Evolutionary conservation across 2,329 filamentous ascomycete species (phyloP).

Genomic region (Pseudopithomyces maydicus): DNA sequence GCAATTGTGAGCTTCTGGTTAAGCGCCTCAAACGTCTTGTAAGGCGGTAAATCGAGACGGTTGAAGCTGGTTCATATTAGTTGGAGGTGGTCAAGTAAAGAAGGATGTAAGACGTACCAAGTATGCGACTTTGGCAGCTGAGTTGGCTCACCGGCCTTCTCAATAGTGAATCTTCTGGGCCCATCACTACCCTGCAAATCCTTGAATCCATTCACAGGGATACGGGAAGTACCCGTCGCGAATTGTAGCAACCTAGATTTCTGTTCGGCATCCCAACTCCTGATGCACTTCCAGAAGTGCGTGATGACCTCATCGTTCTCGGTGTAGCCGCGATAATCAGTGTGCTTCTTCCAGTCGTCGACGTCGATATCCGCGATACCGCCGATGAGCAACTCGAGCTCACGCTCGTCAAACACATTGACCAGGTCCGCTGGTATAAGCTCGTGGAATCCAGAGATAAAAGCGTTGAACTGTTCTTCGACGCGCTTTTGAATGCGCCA

Average conservation of each 20-base stretch:
- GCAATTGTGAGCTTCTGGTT: conserved; percentile 93
- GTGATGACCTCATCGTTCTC: conserved; percentile 97
- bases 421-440: conserved; percentile 94
- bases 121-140: conserved; percentile 97
- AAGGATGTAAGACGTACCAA: conserved; percentile 69
- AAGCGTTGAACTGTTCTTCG: conserved; percentile 96
- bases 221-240: conserved; percentile 94
- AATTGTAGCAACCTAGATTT: conserved; percentile 96
- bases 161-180: conserved; percentile 93
- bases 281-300: conserved; percentile 98
- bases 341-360: conserved; percentile 99
- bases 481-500: conserved; percentile 99
- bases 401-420: conserved; percentile 98
- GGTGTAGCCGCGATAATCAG: conserved; percentile 97
- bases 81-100: background rate
- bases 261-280: conserved; percentile 96
- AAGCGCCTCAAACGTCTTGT: conserved; percentile 84
- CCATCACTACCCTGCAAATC: conserved; percentile 97
- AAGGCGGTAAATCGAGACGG: conserved; percentile 90
- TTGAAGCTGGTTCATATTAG: conserved; percentile 74
- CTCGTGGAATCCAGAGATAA: conserved; percentile 97
- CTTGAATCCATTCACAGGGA: conserved; percentile 99
- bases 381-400: conserved; percentile 93
- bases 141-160: conserved; percentile 89
- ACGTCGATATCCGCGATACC: conserved; percentile 99